Conservation (phyloP, 257 asterid genomes). For the Solanum ahanhuiri region DNA sequence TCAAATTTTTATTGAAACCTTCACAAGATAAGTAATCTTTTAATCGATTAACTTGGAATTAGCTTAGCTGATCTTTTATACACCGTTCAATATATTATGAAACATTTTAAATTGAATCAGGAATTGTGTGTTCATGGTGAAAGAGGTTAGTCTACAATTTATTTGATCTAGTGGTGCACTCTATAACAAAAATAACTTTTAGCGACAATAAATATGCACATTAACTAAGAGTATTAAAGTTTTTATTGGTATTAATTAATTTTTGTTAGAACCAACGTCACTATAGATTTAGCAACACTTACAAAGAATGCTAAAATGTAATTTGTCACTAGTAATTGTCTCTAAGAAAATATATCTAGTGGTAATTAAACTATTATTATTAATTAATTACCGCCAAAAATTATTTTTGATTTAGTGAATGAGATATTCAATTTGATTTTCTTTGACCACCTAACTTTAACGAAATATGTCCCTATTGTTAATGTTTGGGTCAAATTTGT, state of each 20-base stretch:
- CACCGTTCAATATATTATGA: background rate
- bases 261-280: rapidly evolving
- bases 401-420: background rate
- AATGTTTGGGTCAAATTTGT: no score
- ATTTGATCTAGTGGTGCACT: background rate
- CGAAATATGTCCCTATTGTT: background rate
- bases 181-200: no score
- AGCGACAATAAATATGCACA: rapidly evolving
- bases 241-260: no score
- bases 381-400: no score
- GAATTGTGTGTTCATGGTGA: background rate
- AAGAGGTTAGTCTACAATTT: background rate
- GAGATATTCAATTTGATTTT: background rate
- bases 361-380: no score
- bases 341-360: background rate
- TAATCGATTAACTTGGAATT: no score
- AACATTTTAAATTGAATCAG: background rate
- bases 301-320: background rate
- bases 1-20: background rate
- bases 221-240: no score
- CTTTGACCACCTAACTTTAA: background rate
- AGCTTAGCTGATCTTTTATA: no score
- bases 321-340: no score
- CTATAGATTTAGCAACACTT: background rate
- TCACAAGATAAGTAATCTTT: no score